Conservation (phyloP, 2,329 filamentous ascomycete genomes). For the Monilinia aucupariae region DNA sequence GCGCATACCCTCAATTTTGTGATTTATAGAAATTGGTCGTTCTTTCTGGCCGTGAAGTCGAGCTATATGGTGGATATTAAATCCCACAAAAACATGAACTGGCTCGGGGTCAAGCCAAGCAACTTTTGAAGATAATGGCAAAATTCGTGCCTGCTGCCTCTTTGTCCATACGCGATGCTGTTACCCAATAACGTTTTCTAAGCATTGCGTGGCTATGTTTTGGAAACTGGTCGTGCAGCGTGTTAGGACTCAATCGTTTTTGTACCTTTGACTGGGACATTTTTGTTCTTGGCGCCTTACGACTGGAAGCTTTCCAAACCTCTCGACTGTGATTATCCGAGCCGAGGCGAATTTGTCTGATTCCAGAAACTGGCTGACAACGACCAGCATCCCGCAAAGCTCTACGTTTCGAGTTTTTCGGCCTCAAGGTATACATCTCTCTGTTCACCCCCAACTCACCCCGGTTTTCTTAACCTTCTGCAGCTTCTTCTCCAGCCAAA, state of each 20-base stretch:
- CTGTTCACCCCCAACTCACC: not conserved
- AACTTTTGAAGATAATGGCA: not conserved
- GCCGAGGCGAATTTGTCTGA: not conserved
- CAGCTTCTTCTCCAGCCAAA: constrained; percentile 5
- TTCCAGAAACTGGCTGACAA: not conserved
- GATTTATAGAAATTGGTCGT: not conserved
- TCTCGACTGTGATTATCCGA: not conserved
- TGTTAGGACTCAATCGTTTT: not conserved
- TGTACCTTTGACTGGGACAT: not conserved
- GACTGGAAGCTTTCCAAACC: too few relatives aligned
- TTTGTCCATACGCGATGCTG: constrained; percentile 4
- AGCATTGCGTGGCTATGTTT: not conserved
- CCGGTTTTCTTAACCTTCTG: not conserved
- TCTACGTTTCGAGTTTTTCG: not conserved
- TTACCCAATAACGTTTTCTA: constrained; percentile 5
- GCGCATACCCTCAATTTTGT: constrained; percentile 4
- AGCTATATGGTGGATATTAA: constrained; percentile 1
- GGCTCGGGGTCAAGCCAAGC: not conserved
- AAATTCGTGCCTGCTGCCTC: not conserved
- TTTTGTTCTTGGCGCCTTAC: not conserved
- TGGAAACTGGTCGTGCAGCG: too few relatives aligned
- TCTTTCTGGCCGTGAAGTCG: constrained; percentile 4
- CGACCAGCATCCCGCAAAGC: not conserved
- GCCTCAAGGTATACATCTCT: not conserved
- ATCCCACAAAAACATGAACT: not conserved